These are phyloP conservation scores for Cercospora brassicicola DNA, from an alignment of 2,329 filamentous ascomycete genomes.

Conservation along the genomic window DNA sequence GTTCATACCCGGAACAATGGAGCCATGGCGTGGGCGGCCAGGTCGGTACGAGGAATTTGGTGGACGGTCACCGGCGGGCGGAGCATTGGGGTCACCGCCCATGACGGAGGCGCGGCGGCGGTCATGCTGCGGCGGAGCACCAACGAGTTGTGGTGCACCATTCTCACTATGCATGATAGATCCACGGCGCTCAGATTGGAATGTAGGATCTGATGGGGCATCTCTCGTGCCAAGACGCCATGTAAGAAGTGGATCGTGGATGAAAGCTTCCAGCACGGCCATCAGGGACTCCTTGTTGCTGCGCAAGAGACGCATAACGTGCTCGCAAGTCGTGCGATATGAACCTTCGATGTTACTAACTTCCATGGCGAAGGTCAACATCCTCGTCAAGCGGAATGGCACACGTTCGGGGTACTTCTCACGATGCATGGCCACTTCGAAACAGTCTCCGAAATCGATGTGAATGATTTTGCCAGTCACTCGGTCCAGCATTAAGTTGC, in stretches of 20 bases:
- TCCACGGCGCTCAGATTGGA: constrained; percentile 61
- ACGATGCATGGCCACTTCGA: constrained; percentile 98
- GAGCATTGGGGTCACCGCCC: constrained; percentile 35
- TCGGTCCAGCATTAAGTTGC: constrained; percentile 94
- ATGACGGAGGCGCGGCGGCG: constrained; percentile 37
- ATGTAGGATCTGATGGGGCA: constrained; percentile 60
- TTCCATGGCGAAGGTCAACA: constrained; percentile 99
- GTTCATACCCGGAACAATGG: constrained; percentile 37
- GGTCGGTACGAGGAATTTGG: constrained; percentile 28
- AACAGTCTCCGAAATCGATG: constrained; percentile 99
- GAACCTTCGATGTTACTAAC: constrained; percentile 99
- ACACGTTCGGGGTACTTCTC: constrained; percentile 98
- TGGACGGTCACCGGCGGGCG: constrained; percentile 35
- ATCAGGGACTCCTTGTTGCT: constrained; percentile 98
- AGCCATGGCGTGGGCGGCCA: constrained; percentile 15
- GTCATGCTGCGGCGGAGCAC: constrained; percentile 12
- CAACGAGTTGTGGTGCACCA: constrained; percentile 15
- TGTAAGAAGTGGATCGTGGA: constrained; percentile 97
- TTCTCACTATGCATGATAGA: constrained; percentile 56
- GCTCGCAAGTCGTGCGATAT: constrained; percentile 96
- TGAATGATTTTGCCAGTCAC: constrained; percentile 96
- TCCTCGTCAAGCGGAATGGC: constrained; percentile 94
- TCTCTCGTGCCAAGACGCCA: constrained; percentile 77
- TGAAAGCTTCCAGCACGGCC: constrained; percentile 98
- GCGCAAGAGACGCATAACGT: constrained; percentile 93